Conservation (phyloP, 148 eudicot genomes). For the Chenopodium berlandieri region DNA sequence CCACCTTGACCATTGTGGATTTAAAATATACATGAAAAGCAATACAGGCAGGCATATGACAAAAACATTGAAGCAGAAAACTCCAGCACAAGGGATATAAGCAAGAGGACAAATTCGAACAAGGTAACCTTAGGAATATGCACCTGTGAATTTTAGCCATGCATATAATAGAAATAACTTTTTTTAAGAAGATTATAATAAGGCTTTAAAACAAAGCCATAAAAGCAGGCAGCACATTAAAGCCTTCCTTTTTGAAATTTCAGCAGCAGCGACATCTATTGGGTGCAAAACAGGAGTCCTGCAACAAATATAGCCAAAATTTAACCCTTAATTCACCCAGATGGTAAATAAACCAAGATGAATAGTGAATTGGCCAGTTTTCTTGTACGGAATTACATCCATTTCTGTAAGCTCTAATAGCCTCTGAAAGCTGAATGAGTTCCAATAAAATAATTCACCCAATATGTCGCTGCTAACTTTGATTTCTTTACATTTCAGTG, state of each 20-base stretch:
- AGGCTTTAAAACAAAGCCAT: not conserved
- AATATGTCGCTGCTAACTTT: too few relatives aligned
- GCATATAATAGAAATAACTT: not conserved
- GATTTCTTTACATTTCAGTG: too few relatives aligned
- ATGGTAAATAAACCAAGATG: slow-evolving; percentile 18
- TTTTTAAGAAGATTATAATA: not conserved
- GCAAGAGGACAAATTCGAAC: not conserved
- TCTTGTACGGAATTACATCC: too few relatives aligned
- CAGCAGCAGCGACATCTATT: slow-evolving; percentile 18
- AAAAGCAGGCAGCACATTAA: slow-evolving; percentile 5
- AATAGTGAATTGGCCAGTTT: too few relatives aligned
- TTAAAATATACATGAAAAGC: not conserved
- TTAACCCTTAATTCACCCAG: slow-evolving; percentile 36
- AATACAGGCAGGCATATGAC: not conserved
- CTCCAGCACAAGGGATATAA: not conserved
- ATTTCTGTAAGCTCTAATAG: too few relatives aligned
- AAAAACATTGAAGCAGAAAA: not conserved
- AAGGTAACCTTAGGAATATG: not conserved
- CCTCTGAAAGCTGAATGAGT: too few relatives aligned
- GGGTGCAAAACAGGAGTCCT: slow-evolving; percentile 23
- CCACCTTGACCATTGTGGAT: not conserved
- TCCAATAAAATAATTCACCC: too few relatives aligned
- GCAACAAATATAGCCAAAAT: slow-evolving; percentile 31
- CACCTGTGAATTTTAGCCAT: not conserved
- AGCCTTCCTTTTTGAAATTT: not conserved